These are phyloP conservation scores for Streptanthus diversifolius DNA, from an alignment of 345 rosid species.

Conservation along the genomic window DNA sequence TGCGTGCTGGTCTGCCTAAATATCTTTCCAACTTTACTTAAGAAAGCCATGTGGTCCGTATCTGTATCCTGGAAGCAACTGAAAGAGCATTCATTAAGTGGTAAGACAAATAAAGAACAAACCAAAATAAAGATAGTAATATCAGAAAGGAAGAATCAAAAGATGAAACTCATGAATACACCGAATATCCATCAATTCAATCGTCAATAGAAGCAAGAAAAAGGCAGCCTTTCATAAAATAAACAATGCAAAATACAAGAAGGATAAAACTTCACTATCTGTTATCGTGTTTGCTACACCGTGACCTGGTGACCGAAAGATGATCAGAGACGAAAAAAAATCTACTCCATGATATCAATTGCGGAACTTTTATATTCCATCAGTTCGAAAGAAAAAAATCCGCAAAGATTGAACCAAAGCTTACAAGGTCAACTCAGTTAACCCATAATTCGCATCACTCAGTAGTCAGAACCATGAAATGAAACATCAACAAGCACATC, in stretches of 20 bases:
- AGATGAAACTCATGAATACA: neutral
- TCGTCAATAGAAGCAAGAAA: neutral
- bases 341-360: neutral
- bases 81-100: neutral
- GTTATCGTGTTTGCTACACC: neutral
- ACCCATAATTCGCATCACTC: neutral
- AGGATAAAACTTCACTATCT: neutral
- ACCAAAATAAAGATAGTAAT: neutral
- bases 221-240: neutral
- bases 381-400: neutral
- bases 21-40: constrained; percentile 67
- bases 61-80: neutral
- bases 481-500: neutral
- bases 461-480: neutral
- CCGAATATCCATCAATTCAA: neutral
- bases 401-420: neutral
- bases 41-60: constrained; percentile 61
- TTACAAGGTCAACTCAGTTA: constrained; percentile 26
- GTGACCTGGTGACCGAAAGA: neutral
- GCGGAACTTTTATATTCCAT: neutral
- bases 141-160: neutral
- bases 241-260: constrained; percentile 4
- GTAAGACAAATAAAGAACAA: neutral
- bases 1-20: constrained; percentile 58
- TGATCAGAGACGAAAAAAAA: neutral